Evolutionary conservation across 805 yeast species (phyloP), one percentile per base, ranked within the genome.

Genomic region (Cyberlindnera meyerae): DNA sequence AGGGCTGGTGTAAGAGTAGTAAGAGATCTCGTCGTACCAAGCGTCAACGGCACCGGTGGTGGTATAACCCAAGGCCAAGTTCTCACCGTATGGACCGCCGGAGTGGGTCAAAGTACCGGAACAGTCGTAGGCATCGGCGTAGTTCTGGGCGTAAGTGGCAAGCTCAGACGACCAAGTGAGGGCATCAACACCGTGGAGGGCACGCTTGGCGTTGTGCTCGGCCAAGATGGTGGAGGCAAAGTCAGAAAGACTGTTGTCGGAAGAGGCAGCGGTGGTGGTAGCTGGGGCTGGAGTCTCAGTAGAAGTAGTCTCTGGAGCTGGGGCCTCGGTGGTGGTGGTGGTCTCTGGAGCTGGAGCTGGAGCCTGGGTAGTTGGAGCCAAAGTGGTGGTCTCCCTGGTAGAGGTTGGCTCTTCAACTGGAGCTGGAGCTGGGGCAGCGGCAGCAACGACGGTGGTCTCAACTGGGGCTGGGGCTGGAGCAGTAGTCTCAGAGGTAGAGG

Each of bases 71-170:
- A 77, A 68, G 30, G 89, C 94, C 49, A 84, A 66, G 69, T 84
- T 84, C 61, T 84, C 94, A 54, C 95, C 95, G 63, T 78, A 79
- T 22, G 73, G 71, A 25, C 85, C 86, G 33, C 73, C 74, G 15
- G 89, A 79, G 62, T 84, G 95, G 24, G 65, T 61, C 51, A 85
- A 63, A 24, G 44, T 58, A 45, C 82, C 86, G 8, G 79, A 72
- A n/a, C 77, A 69, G 62, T 84, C 79, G 54, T 75, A 77, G 7
- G 55, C 37, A 12, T 58, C 66, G 32, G 77, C 77, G 44, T 73
- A 77, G 34, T 61, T 58, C 53, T 60, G 67, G 43, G 84, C 82
- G 50, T 68, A 75, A 13, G 61, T 50, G 37, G 69, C 72, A 32
- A 71, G 55, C 5, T 56, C 52, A 26, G 64, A 53, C 36, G 68